A percentile compares a stretch with the other conserved stretches of the same genome.
These are phyloP conservation scores for Coprinellus micaceus DNA, from an alignment of 768 basidiomycete genomes.

Conservation along the genomic window DNA sequence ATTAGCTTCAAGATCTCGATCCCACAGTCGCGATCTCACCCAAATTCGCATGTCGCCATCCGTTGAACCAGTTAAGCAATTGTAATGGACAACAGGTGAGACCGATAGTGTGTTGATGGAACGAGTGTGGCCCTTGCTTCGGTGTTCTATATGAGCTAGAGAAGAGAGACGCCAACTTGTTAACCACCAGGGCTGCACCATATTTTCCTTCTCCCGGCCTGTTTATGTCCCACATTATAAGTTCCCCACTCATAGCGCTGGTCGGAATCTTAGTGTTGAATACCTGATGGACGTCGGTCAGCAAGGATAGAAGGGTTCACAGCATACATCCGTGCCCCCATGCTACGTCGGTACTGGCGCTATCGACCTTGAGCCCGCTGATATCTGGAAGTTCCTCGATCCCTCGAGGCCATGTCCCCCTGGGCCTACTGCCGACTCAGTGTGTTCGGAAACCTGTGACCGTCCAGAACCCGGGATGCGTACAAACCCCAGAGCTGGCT, in stretches of 20 bases:
- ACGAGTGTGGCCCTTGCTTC: conserved; percentile 65
- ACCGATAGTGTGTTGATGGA: conserved; percentile 69
- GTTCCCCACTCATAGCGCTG: conserved; percentile 75
- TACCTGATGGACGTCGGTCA: conserved; percentile 33
- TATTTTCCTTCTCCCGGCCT: conserved; percentile 65
- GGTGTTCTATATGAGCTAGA: too few relatives aligned
- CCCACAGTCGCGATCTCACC: conserved; percentile 41
- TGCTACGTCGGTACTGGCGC: conserved; percentile 74
- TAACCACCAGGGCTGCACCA: conserved; percentile 42
- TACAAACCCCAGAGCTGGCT: conserved; percentile 62
- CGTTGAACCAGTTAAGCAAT: conserved; percentile 76
- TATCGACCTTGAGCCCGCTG: conserved; percentile 74
- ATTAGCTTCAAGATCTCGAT: neutral
- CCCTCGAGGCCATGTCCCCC: conserved; percentile 49
- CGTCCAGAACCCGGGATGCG: conserved; percentile 50
- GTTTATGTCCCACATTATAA: conserved; percentile 80
- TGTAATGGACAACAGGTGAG: conserved; percentile 63
- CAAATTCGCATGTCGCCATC: conserved; percentile 80
- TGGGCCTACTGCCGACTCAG: conserved; percentile 50
- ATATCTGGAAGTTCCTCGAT: conserved; percentile 73
- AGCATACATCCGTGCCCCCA: conserved; percentile 68
- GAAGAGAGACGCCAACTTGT: too few relatives aligned
- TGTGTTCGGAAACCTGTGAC: conserved; percentile 41
- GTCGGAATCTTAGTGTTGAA: conserved; percentile 76
- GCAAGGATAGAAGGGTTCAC: neutral